Evolutionary conservation across 495 filamentous ascomycete species (phyloP).

Genomic region (Chaetomium fimeti): DNA sequence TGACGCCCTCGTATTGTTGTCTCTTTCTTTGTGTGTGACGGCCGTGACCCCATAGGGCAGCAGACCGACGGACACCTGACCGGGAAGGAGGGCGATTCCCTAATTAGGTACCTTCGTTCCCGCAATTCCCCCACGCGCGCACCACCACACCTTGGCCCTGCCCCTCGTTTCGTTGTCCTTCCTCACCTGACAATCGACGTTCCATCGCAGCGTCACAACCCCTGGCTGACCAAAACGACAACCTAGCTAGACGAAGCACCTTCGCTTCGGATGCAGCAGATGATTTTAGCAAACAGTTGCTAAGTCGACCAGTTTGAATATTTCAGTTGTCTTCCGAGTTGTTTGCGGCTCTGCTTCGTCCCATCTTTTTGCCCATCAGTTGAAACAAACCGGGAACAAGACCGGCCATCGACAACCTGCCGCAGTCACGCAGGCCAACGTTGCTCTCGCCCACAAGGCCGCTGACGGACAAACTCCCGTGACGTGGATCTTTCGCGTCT

Average conservation of each 20-base stretch:
- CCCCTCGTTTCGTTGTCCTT: slow-evolving; percentile 19
- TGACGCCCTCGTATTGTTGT: neutral
- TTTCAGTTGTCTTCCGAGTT: neutral
- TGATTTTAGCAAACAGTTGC: neutral
- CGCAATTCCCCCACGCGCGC: neutral
- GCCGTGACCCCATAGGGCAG: slow-evolving; percentile 4
- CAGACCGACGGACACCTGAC: neutral
- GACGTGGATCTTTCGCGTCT: neutral
- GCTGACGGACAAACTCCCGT: neutral
- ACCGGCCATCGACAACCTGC: slow-evolving; percentile 12
- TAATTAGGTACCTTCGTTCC: neutral
- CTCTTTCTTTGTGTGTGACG: neutral
- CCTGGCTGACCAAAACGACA: slow-evolving; percentile 1
- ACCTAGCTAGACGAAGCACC: neutral
- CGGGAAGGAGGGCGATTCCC: neutral
- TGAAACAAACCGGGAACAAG: slow-evolving; percentile 15
- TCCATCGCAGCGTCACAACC: slow-evolving; percentile 19
- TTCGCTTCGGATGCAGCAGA: neutral
- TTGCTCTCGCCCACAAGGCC: slow-evolving; percentile 4
- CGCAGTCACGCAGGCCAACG: slow-evolving; percentile 16
- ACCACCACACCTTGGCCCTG: slow-evolving; percentile 1
- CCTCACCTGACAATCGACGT: slow-evolving; percentile 13
- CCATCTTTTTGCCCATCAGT: slow-evolving; percentile 8
- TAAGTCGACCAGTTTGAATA: neutral
- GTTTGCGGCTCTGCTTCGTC: neutral